phyloP scores from a whole-genome alignment of 805 yeast genomes.

The Ogataea nitratoaversa region DNA sequence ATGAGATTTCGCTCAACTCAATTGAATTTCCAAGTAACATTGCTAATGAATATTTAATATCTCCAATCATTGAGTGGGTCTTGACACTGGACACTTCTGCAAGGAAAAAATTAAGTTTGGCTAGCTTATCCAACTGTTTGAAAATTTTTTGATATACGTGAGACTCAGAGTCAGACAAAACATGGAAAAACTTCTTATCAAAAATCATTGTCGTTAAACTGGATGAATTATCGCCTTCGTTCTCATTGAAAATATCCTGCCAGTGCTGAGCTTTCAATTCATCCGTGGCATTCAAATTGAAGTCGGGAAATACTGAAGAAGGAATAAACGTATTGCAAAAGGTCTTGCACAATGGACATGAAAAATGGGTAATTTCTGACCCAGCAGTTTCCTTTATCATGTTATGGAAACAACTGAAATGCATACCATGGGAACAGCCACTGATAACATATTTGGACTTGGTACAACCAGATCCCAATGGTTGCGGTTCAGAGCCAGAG shows the following conservation, averaged over 20 bases:
- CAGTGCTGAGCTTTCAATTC: conserved; percentile 12
- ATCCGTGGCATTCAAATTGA: conserved; percentile 21
- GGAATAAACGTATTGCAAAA: conserved; percentile 44
- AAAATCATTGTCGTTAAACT: conserved; percentile 25
- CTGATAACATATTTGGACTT: conserved; percentile 31
- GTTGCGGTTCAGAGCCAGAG: conserved; percentile 23
- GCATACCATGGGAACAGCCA: conserved; percentile 54
- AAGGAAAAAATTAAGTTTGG: conserved; percentile 14
- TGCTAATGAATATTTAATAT: conserved; percentile 18
- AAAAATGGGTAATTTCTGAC: conserved; percentile 20
- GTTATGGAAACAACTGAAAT: conserved; percentile 38
- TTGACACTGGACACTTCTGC: conserved; percentile 11
- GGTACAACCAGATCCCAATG: conserved; percentile 27
- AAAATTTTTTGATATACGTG: conserved; percentile 14
- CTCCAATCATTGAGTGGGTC: conserved; percentile 5
- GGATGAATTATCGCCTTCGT: conserved; percentile 28
- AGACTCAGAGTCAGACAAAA: conserved; percentile 19
- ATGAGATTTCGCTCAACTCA: conserved; percentile 54
- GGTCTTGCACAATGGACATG: conserved; percentile 50
- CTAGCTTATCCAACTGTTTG: conserved; percentile 20
- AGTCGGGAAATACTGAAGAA: conserved; percentile 29
- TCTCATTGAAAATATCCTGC: conserved; percentile 23
- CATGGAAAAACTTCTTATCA: conserved; percentile 23
- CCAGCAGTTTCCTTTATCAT: conserved; percentile 25
- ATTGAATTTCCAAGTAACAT: conserved; percentile 44